Conservation (phyloP, 2,329 filamentous ascomycete species). For the Xylaria sp. region DNA sequence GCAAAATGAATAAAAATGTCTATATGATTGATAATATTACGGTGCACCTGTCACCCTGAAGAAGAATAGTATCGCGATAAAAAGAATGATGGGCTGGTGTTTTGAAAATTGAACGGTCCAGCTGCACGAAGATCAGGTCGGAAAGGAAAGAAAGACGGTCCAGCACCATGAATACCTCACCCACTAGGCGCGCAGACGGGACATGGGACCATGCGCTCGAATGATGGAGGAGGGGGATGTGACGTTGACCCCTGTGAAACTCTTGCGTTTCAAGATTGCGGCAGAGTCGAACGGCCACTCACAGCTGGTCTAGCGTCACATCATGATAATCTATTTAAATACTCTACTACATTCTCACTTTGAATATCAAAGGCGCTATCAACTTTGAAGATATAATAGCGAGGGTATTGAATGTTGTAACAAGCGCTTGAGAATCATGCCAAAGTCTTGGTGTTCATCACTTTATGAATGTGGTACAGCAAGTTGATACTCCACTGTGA, state of each 20-base stretch:
- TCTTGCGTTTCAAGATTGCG: constrained; percentile 60
- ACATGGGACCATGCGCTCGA: constrained; percentile 20
- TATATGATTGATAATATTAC: constrained; percentile 31
- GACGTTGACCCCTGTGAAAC: constrained; percentile 47
- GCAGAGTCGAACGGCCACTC: constrained; percentile 54
- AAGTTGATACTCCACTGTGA: background rate
- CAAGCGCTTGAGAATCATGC: background rate
- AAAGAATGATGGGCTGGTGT: constrained; percentile 11
- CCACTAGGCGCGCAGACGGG: constrained; percentile 17
- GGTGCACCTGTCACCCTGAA: constrained; percentile 40
- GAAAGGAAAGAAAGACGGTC: constrained; percentile 24
- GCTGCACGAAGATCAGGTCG: constrained; percentile 30
- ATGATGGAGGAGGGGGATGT: constrained; percentile 33
- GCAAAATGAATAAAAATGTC: background rate
- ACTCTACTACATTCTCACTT: background rate
- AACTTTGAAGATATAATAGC: background rate
- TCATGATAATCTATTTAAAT: constrained; percentile 18
- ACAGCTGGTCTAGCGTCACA: constrained; percentile 39
- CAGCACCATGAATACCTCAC: background rate
- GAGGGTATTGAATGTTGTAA: background rate
- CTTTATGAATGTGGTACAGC: background rate
- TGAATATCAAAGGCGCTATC: background rate
- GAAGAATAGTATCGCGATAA: constrained; percentile 5
- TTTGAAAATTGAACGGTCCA: constrained; percentile 9
- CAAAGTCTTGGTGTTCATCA: background rate